A percentile compares a stretch with the other conserved stretches of the same genome.
phyloP scores from a whole-genome alignment of 257 asterid species.

The Agastache rugosa region DNA sequence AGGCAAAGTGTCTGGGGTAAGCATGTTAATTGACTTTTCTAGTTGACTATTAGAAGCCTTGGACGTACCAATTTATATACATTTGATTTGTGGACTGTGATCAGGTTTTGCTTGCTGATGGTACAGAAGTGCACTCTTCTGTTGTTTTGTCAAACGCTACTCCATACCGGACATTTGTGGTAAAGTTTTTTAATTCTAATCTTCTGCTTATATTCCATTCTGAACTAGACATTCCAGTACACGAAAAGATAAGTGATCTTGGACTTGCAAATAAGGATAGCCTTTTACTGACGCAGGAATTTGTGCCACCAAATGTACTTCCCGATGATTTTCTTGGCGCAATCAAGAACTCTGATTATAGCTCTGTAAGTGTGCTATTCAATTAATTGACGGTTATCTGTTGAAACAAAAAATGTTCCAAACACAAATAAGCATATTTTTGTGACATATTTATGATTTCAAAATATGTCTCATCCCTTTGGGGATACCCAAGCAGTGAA shows the following conservation, averaged over 20 bases:
- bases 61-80: constrained; percentile 28
- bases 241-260: constrained; percentile 7
- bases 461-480: neutral
- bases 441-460: neutral
- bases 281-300: constrained; percentile 65
- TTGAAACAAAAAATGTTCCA: neutral
- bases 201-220: constrained; percentile 27
- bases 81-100: constrained; percentile 34
- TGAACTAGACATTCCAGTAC: neutral
- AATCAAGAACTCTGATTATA: constrained; percentile 76
- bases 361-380: constrained; percentile 73
- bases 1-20: constrained; percentile 81
- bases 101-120: constrained; percentile 89
- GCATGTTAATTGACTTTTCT: constrained; percentile 30
- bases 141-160: constrained; percentile 95
- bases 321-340: constrained; percentile 73
- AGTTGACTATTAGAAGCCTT: constrained; percentile 25
- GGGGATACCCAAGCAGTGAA: neutral
- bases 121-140: constrained; percentile 71
- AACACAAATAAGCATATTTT: neutral
- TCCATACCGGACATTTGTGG: constrained; percentile 94
- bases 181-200: constrained; percentile 41
- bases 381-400: neutral
- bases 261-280: constrained; percentile 20
- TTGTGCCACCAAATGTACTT: constrained; percentile 73